Evolutionary conservation across 345 rosid genomes (phyloP).

Genomic region (Citrus cavaleriei): DNA sequence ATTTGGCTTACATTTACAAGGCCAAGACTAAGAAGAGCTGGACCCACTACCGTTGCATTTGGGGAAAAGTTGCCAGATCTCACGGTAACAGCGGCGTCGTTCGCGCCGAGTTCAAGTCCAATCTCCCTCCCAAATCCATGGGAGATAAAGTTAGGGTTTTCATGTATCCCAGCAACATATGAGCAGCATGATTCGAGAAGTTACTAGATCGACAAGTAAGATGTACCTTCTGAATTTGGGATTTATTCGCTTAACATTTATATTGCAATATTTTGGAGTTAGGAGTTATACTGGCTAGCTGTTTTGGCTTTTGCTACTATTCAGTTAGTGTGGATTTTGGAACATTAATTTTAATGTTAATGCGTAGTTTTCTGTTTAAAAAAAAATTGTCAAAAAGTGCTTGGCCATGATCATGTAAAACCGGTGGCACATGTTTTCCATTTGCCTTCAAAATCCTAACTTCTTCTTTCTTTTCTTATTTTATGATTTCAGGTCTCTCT

Average conservation of each 20-base stretch:
- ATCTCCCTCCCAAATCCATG: slow-evolving; percentile 70
- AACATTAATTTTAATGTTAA: not conserved
- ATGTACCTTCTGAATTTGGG: not conserved
- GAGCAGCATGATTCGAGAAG: not conserved
- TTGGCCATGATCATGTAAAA: too few relatives aligned
- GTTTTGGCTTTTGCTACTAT: not conserved
- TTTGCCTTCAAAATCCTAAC: too few relatives aligned
- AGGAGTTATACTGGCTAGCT: not conserved
- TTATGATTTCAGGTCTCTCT: too few relatives aligned
- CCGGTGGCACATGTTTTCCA: too few relatives aligned
- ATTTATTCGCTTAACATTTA: not conserved
- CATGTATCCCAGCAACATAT: slow-evolving; percentile 53
- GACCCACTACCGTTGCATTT: slow-evolving; percentile 52
- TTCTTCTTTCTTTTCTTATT: too few relatives aligned
- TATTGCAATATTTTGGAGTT: not conserved
- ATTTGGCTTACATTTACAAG: slow-evolving; percentile 57
- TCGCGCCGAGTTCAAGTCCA: slow-evolving; percentile 63
- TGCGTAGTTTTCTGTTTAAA: not conserved
- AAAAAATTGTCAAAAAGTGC: too few relatives aligned
- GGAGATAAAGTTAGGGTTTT: slow-evolving; percentile 54
- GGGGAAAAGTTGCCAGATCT: slow-evolving; percentile 66
- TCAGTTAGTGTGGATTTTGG: not conserved
- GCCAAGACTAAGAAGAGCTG: slow-evolving; percentile 53
- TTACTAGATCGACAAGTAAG: not conserved
- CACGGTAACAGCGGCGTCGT: slow-evolving; percentile 72